These are phyloP conservation scores for Colletotrichum liriopes DNA, from an alignment of 2,329 filamentous ascomycete genomes.

Conservation along the genomic window DNA sequence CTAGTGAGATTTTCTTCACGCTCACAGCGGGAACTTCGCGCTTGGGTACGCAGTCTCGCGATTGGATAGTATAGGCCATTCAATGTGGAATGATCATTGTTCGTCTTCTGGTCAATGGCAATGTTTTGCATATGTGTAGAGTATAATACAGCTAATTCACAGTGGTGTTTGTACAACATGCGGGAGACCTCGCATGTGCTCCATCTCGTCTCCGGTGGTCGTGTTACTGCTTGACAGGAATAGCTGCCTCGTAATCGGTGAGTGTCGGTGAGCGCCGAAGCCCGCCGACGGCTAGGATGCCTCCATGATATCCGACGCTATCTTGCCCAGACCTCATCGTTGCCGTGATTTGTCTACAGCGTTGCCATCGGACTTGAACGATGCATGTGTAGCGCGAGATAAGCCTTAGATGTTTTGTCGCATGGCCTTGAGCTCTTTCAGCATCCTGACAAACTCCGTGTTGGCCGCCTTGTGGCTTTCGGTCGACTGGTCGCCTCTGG, in stretches of 20 bases:
- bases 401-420: slow-evolving; percentile 9
- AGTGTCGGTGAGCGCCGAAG: slow-evolving; percentile 28
- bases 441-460: slow-evolving; percentile 51
- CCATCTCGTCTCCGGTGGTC: not conserved
- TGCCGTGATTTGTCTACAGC: not conserved
- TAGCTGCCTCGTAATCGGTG: not conserved
- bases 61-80: not conserved
- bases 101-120: not conserved
- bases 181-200: not conserved
- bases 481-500: slow-evolving; percentile 9
- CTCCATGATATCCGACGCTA: not conserved
- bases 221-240: not conserved
- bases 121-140: not conserved
- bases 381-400: not conserved
- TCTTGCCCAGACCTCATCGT: too few species aligned
- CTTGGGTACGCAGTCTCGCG: not conserved
- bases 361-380: not conserved
- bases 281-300: not conserved
- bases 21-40: not conserved
- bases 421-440: slow-evolving; percentile 42
- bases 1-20: not conserved
- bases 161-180: slow-evolving; percentile 7
- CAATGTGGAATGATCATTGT: not conserved
- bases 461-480: slow-evolving; percentile 35
- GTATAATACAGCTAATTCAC: slow-evolving; percentile 5